Percentiles rank a stretch among this genome's conserved stretches.
Conservation (phyloP, 192 early-diverging fungal species). For the Podochytrium sp. region DNA sequence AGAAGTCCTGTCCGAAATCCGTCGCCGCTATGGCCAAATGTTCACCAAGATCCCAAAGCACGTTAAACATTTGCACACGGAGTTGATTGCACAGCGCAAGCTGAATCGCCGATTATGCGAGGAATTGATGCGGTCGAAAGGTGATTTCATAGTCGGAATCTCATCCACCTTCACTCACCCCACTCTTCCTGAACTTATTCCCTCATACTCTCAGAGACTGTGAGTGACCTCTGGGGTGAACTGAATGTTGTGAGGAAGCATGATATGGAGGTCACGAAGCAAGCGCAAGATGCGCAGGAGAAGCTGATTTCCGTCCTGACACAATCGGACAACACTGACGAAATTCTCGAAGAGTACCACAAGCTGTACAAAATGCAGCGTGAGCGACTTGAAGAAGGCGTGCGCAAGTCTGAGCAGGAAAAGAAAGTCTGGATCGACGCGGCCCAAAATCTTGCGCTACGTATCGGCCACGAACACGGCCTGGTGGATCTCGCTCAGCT, state of each 20-base stretch:
- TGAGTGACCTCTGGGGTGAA: constrained; percentile 47
- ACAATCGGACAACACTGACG: constrained; percentile 58
- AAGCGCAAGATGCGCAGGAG: constrained; percentile 59
- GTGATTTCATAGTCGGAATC: too few species aligned
- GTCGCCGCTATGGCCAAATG: constrained; percentile 61
- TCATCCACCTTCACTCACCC: too few species aligned
- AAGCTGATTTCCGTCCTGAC: constrained; percentile 56
- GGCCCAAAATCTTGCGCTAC: constrained; percentile 53
- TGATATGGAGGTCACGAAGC: constrained; percentile 54
- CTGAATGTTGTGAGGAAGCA: constrained; percentile 58
- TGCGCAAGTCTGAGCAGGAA: constrained; percentile 54
- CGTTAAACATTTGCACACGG: constrained; percentile 60
- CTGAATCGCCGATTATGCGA: constrained; percentile 55
- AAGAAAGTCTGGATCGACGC: constrained; percentile 65
- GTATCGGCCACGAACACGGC: constrained; percentile 61
- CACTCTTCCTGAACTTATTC: too few species aligned
- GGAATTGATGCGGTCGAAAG: constrained; percentile 52
- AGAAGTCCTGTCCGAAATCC: constrained; percentile 59
- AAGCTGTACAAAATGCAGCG: constrained; percentile 64
- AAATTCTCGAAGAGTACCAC: constrained; percentile 63
- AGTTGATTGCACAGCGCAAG: constrained; percentile 59
- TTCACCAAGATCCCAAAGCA: constrained; percentile 60
- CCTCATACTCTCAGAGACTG: too few species aligned
- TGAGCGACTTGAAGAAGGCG: constrained; percentile 54
- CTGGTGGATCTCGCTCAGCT: constrained; percentile 52